Base-by-base conservation (phyloP, 768 basidiomycete genomes). In the Vararia minispora region DNA sequence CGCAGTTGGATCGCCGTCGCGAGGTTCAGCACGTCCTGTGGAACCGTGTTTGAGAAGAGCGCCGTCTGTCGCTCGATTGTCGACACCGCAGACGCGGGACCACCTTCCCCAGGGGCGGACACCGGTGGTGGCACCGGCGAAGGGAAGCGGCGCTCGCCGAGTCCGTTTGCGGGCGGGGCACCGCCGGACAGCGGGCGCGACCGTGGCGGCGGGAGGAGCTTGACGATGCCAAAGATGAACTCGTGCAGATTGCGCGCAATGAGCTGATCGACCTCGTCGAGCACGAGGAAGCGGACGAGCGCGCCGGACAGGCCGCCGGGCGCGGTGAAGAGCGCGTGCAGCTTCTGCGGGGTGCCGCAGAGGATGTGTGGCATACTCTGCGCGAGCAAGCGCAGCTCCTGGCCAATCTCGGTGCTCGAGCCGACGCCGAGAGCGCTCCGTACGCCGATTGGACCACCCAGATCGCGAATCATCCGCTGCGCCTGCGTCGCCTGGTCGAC, bases 401-500 rank as follows among this genome's bases (percentile, higher is more conserved):
- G 85, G 14, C 64, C 65, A 18, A 76, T 56, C 35, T 82, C 77
- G 42, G 58, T 73, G 29, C 64, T 69, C 24, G 67, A 66, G 34
- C 89, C 91, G 3, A 94, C 81, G 16, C 87, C 88, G 9, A 97
- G 69, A 11, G 86, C 87, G 42, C 87, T 89, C 35, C 86, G 74
- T 38, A 99, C 79, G 10, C 94, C 92, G 49, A 98, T 89, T 8
- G 87, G 79, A 1, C 86, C 82, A 20, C 95, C 95, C 18, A 99
- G 66, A 57, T 95, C 92, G 30, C 92, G 79, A 52, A 88, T 86
- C 83, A 91, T 89, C 21, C 87, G 79, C 49, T 90, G 88, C 20
- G 92, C 92, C 60, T 98, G 95, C 2, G 90, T 94, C 5, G 95
- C 92, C 59, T 98, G 95, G 61, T 99, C 95, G 17, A 98, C 92